Base-by-base conservation (phyloP, 169 alveolate species). In the Plasmodium vivax region DNA sequence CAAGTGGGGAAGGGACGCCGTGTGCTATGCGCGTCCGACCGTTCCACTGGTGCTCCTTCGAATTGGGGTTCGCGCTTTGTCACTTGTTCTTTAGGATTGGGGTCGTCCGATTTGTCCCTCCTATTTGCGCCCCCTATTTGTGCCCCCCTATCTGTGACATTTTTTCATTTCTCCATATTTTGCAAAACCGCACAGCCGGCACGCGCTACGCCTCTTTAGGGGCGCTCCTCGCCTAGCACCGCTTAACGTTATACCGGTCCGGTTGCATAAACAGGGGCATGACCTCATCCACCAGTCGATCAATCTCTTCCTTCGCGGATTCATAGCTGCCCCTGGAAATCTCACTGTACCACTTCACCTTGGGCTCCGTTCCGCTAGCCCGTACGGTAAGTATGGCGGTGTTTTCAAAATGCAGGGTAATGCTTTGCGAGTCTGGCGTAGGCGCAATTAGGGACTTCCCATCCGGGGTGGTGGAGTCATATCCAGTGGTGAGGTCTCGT, bases 281-380 rank as follows among this genome's bases (percentile, higher is more conserved):
- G 77, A 97, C 95, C 12, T 85, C 95, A 19, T 94, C 45, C 51
- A 97, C 95, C 81, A 96, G 82, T 58, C 73, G 77, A 36, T 87
- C 96, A 58, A 97, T 88, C 45, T 95, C 94, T 3, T 68, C 92
- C 73, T 58, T 82, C 23, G 95, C 96, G 56, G 94, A 90, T 34
- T 95, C 96, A 51, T 87, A 94, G n/a, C 87, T 81, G 34, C 84
- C 80, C 82, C 96, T 87, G 38, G 95, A 71, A 36, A 94, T 93
- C 82, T 97, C 98, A 47, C 95, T 85, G 88, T 97, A 97, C 95
- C 96, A 97, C 88, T 97, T 97, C 36, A 97, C 88, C 82, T 97
- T 97, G 56, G 98, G 98, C 77, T 97, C 98, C n/a, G 98, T 97
- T 73, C 98, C 98, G 80, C 97, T 93, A 68, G 96, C 96, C 7